phyloP scores from a whole-genome alignment of 768 basidiomycete genomes.

The Goffeauzyma gilvescens region DNA sequence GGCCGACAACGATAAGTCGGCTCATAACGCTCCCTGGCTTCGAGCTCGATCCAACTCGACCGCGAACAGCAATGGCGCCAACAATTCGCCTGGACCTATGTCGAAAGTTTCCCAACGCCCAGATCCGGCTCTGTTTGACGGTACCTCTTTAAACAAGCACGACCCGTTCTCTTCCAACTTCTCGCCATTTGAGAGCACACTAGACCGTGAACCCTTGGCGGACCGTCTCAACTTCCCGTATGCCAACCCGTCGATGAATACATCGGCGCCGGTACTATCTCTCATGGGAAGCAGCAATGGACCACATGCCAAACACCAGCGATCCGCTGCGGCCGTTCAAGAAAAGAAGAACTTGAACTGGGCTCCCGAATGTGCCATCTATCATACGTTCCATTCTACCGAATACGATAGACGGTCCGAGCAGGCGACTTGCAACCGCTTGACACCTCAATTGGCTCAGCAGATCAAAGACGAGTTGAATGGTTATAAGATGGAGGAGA shows the following conservation, averaged over 20 bases:
- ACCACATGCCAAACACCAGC: constrained; percentile 14
- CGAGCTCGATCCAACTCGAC: constrained; percentile 59
- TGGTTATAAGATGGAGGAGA: constrained; percentile 98
- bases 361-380: constrained; percentile 79
- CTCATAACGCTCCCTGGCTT: constrained; percentile 3
- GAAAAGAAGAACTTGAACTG: constrained; percentile 56
- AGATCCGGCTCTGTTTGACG: constrained; percentile 71
- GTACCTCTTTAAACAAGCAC: constrained; percentile 24
- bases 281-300: constrained; percentile 1
- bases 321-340: constrained; percentile 47
- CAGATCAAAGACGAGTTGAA: constrained; percentile 73
- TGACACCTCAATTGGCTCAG: constrained; percentile 87
- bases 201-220: constrained; percentile 14
- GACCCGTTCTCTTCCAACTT: constrained; percentile 40
- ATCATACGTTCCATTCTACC: constrained; percentile 79
- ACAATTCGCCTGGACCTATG: constrained; percentile 48
- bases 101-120: constrained; percentile 66
- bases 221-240: constrained; percentile 40
- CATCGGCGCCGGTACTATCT: constrained; percentile 72
- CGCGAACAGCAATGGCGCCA: constrained; percentile 35
- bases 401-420: constrained; percentile 91
- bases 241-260: constrained; percentile 62
- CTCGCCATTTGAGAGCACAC: constrained; percentile 37
- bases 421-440: constrained; percentile 86
- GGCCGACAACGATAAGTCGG: not conserved